These are phyloP conservation scores for Cyberlindnera sargentensis DNA, from an alignment of 805 yeast species.

Conservation along the genomic window DNA sequence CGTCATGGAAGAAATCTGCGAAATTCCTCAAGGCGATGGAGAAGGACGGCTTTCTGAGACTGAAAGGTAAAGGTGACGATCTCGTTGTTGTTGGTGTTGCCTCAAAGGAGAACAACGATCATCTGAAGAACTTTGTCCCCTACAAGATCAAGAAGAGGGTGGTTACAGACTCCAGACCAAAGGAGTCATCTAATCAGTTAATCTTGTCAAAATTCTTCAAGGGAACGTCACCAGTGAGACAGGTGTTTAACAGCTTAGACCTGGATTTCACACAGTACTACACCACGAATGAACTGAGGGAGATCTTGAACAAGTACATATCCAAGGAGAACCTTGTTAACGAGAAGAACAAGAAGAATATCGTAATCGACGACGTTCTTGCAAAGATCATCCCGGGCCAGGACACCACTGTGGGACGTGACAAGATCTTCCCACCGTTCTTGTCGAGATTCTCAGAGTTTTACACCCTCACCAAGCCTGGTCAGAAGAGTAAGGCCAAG, in stretches of 20 bases:
- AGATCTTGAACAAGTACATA: conserved; percentile 50
- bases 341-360: conserved; percentile 42
- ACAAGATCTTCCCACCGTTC: conserved; percentile 35
- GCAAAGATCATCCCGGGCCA: conserved; percentile 31
- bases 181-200: conserved; percentile 25
- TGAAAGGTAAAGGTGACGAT: conserved; percentile 85
- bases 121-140: conserved; percentile 55
- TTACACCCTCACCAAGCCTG: conserved; percentile 37
- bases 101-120: conserved; percentile 36
- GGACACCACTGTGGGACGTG: conserved; percentile 26
- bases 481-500: conserved; percentile 30
- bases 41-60: conserved; percentile 56
- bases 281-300: conserved; percentile 47
- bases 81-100: conserved; percentile 48
- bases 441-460: conserved; percentile 39
- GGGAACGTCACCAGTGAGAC: conserved; percentile 44
- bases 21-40: conserved; percentile 85
- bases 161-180: conserved; percentile 8
- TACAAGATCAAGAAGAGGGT: conserved; percentile 36
- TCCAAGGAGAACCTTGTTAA: conserved; percentile 42
- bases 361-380: conserved; percentile 50
- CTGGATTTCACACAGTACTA: conserved; percentile 36
- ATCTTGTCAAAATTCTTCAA: conserved; percentile 50
- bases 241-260: conserved; percentile 38
- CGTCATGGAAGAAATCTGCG: conserved; percentile 85